phyloP scores from a whole-genome alignment of 306 rosid species.

The Astragalus glycyphyllos region DNA sequence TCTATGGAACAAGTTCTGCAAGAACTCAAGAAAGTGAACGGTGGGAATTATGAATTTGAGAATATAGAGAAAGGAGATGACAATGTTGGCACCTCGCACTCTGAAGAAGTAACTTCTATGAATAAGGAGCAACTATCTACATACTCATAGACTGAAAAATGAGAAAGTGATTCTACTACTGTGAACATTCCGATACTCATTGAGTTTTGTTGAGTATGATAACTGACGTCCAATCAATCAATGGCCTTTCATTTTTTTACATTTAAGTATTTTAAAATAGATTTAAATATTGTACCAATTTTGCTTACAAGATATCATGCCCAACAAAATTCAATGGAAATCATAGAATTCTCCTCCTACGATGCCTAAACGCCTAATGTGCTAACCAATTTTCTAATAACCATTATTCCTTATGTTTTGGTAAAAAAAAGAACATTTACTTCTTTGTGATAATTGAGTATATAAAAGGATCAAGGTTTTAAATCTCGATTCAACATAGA shows the following conservation, averaged over 20 bases:
- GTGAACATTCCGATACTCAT: too few relatives aligned
- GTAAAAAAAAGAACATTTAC: conserved; percentile 1
- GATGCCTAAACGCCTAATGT: conserved; percentile 5
- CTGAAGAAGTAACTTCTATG: conserved; percentile 30
- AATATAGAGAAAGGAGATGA: conserved; percentile 28
- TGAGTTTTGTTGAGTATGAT: too few relatives aligned
- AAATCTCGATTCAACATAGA: too few relatives aligned
- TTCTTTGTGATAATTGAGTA: background rate
- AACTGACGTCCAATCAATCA: too few relatives aligned
- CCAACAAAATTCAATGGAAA: too few relatives aligned
- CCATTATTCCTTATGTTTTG: conserved; percentile 4
- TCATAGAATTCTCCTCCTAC: too few relatives aligned
- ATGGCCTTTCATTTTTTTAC: too few relatives aligned
- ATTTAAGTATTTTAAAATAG: too few relatives aligned
- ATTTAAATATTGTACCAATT: too few relatives aligned
- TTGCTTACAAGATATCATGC: too few relatives aligned
- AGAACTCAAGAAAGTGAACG: conserved; percentile 50
- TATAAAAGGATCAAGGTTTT: too few relatives aligned
- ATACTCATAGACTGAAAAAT: conserved; percentile 49
- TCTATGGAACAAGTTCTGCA: conserved; percentile 66
- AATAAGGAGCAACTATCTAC: conserved; percentile 32
- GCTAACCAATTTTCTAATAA: conserved; percentile 12
- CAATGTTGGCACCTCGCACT: background rate
- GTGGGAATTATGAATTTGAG: conserved; percentile 41
- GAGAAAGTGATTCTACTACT: conserved; percentile 51